phyloP scores from a whole-genome alignment of 2,329 filamentous ascomycete species.

The Thelonectria rubi region DNA sequence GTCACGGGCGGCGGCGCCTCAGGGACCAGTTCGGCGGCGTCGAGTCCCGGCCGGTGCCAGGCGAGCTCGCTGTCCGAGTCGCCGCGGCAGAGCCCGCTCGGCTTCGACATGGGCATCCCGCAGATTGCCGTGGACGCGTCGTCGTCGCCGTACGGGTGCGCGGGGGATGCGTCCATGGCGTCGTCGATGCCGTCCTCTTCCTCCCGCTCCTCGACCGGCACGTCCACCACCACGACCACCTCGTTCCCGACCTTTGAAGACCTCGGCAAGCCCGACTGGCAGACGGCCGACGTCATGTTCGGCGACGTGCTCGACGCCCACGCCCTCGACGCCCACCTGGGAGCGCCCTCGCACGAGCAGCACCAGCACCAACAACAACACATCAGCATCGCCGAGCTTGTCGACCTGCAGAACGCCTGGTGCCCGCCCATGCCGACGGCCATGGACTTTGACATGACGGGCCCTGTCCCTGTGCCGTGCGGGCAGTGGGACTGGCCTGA shows the following conservation, averaged over 20 bases:
- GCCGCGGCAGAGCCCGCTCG: slow-evolving; percentile 27
- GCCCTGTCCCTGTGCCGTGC: slow-evolving; percentile 34
- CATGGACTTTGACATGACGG: slow-evolving; percentile 44
- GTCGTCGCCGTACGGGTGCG: slow-evolving; percentile 28
- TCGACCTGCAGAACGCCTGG: slow-evolving; percentile 42
- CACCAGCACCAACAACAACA: no score
- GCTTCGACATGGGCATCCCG: slow-evolving; percentile 12
- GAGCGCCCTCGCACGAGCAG: no score
- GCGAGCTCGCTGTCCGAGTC: slow-evolving; percentile 37
- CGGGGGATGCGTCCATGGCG: slow-evolving; percentile 33
- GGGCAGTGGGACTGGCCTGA: slow-evolving; percentile 44
- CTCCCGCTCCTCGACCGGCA: slow-evolving; percentile 35
- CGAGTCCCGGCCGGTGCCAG: slow-evolving; percentile 31
- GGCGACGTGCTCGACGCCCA: slow-evolving; percentile 34
- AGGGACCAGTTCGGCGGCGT: slow-evolving; percentile 7
- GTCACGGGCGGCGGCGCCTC: slow-evolving; percentile 37
- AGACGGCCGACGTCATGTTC: slow-evolving; percentile 36
- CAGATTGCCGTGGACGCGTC: slow-evolving; percentile 16
- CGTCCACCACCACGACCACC: slow-evolving; percentile 28
- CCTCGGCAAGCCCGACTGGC: slow-evolving; percentile 40
- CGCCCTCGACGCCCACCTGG: slow-evolving; percentile 28
- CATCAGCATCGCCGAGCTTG: slow-evolving; percentile 35
- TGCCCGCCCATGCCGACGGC: slow-evolving; percentile 42
- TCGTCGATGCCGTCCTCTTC: slow-evolving; percentile 40
- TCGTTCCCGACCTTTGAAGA: slow-evolving; percentile 40